phyloP scores from a whole-genome alignment of 1,284 basidiomycete species.

The Austroboletus niveus region DNA sequence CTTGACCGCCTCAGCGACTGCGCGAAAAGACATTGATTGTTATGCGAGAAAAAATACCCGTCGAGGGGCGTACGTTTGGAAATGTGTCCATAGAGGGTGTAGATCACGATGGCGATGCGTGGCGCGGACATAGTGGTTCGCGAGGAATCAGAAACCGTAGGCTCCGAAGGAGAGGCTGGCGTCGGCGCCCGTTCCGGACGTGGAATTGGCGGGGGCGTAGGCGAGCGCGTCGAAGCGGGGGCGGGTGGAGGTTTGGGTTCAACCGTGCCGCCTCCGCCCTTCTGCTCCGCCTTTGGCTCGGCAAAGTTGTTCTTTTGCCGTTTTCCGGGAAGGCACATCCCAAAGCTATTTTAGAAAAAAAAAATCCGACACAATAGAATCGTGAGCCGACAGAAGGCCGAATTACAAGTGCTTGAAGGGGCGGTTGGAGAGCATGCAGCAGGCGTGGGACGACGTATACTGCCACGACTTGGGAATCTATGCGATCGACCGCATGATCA shows the following conservation, averaged over 20 bases:
- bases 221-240: slow-evolving; percentile 2
- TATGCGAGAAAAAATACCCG: background rate
- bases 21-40: slow-evolving; percentile 5
- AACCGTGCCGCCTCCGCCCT: slow-evolving; percentile 14
- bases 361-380: background rate
- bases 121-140: slow-evolving; percentile 37
- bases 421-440: slow-evolving; percentile 2
- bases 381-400: slow-evolving; percentile 4
- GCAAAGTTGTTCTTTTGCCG: slow-evolving; percentile 36
- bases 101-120: slow-evolving; percentile 79
- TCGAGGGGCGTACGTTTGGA: slow-evolving; percentile 51
- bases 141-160: background rate
- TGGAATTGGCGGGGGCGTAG: background rate
- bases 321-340: slow-evolving; percentile 45
- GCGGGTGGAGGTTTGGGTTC: slow-evolving; percentile 9
- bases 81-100: slow-evolving; percentile 83
- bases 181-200: no score
- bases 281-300: slow-evolving; percentile 21
- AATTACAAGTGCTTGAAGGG: background rate
- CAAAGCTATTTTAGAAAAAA: slow-evolving; percentile 1
- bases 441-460: slow-evolving; percentile 24
- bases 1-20: slow-evolving; percentile 81
- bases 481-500: slow-evolving; percentile 14
- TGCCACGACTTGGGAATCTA: slow-evolving; percentile 12
- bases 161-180: slow-evolving; percentile 1